phyloP scores from a whole-genome alignment of 306 rosid species.

The Fagus crenata region DNA sequence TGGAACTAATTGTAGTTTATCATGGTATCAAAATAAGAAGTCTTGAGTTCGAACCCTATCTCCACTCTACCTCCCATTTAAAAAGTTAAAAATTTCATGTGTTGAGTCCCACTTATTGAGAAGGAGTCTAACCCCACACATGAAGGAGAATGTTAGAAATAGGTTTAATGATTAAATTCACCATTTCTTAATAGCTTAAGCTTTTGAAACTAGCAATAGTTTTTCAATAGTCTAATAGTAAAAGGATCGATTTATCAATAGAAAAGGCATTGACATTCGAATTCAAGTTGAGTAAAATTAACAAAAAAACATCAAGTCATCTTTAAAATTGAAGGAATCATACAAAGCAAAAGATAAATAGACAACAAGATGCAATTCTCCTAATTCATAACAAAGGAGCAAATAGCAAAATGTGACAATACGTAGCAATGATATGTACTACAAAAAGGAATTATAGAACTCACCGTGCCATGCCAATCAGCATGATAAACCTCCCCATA shows the following conservation, averaged over 20 bases:
- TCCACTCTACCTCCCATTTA: no score
- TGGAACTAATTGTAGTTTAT: no score
- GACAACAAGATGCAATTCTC: conserved; percentile 1
- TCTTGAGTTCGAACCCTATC: no score
- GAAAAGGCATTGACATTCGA: not conserved
- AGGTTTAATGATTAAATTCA: no score
- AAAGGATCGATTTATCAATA: not conserved
- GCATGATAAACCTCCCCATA: conserved; percentile 98
- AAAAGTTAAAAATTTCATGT: no score
- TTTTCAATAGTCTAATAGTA: not conserved
- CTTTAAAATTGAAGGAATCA: conserved; percentile 4
- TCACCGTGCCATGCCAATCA: conserved; percentile 97
- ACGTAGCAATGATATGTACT: no score
- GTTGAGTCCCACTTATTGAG: no score
- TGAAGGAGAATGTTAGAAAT: no score
- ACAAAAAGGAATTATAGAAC: conserved; percentile 38
- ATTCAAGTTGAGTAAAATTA: not conserved
- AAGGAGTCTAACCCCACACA: no score
- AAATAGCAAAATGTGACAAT: not conserved
- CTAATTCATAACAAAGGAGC: conserved; percentile 14
- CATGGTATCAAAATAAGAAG: no score
- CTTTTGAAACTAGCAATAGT: no score
- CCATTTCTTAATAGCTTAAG: no score
- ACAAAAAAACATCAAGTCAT: not conserved
- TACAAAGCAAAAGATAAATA: conserved; percentile 14